phyloP scores from a whole-genome alignment of 805 yeast species.

The Wickerhamiella dianesei region DNA sequence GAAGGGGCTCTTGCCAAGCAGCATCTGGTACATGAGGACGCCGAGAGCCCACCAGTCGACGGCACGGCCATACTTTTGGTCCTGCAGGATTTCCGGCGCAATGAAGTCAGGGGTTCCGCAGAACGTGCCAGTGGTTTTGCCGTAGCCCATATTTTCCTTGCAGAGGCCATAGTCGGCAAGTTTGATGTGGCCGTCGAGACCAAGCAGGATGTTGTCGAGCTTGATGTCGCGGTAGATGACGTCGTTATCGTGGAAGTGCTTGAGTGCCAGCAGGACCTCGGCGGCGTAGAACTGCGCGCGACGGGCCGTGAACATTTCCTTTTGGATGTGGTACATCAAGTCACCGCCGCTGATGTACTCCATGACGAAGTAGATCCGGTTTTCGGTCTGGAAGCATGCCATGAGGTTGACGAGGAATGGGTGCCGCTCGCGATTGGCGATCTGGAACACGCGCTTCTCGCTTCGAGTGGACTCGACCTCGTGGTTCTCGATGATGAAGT shows the following conservation, averaged over 20 bases:
- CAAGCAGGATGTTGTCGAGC: constrained; percentile 80
- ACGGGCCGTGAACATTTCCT: constrained; percentile 71
- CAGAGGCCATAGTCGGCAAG: constrained; percentile 96
- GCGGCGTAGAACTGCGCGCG: constrained; percentile 97
- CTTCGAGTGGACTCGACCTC: constrained; percentile 92
- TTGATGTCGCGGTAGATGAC: constrained; percentile 94
- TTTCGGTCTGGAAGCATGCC: constrained; percentile 96
- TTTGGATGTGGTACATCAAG: constrained; percentile 98
- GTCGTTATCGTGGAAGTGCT: constrained; percentile 90
- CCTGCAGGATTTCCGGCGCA: constrained; percentile 96
- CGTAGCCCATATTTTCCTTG: constrained; percentile 82
- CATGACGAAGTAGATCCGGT: constrained; percentile 95
- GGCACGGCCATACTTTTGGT: constrained; percentile 80
- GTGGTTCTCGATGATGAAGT: constrained; percentile 86
- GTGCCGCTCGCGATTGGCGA: constrained; percentile 76
- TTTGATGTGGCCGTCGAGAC: constrained; percentile 87
- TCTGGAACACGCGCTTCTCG: constrained; percentile 78
- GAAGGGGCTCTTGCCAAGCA: constrained; percentile 91
- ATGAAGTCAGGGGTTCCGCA: constrained; percentile 99
- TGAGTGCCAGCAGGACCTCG: constrained; percentile 80
- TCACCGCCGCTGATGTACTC: constrained; percentile 97
- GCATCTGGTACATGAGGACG: constrained; percentile 89
- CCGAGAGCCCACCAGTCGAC: constrained; percentile 99
- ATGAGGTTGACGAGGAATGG: constrained; percentile 85
- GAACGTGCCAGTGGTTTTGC: constrained; percentile 64